phyloP scores from a whole-genome alignment of 2,329 filamentous ascomycete species.

The Alternaria panax region DNA sequence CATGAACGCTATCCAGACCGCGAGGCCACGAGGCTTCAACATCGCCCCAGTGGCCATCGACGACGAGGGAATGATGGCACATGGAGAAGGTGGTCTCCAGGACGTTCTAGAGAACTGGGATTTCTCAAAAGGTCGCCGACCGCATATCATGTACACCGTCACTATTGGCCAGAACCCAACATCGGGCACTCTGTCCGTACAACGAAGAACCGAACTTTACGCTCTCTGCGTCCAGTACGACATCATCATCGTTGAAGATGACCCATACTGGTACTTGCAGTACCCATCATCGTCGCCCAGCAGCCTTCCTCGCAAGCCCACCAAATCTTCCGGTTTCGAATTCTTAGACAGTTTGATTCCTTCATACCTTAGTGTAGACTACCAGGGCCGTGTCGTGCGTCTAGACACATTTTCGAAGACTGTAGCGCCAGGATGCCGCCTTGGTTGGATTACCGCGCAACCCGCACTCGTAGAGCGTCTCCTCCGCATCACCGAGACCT shows the following conservation, averaged over 20 bases:
- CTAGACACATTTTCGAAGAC: constrained; percentile 96
- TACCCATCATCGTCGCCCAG: constrained; percentile 72
- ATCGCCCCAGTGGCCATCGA: constrained; percentile 79
- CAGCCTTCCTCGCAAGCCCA: constrained; percentile 46
- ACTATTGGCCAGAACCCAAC: constrained; percentile 94
- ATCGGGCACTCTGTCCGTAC: constrained; percentile 74
- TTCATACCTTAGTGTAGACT: constrained; percentile 81
- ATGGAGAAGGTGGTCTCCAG: constrained; percentile 75
- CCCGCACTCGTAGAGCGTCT: constrained; percentile 79
- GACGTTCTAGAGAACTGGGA: constrained; percentile 88
- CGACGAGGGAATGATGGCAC: constrained; percentile 77
- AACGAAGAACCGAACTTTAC: constrained; percentile 81
- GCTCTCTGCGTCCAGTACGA: constrained; percentile 82
- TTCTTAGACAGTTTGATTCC: constrained; percentile 86
- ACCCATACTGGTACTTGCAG: constrained; percentile 95
- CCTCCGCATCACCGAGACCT: constrained; percentile 74
- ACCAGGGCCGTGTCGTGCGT: constrained; percentile 85
- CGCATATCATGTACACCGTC: constrained; percentile 88
- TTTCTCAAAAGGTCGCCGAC: constrained; percentile 72
- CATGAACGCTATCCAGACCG: constrained; percentile 75
- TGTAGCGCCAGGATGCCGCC: constrained; percentile 83
- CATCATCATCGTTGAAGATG: constrained; percentile 90
- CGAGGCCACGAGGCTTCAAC: constrained; percentile 72
- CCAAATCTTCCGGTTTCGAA: constrained; percentile 68
- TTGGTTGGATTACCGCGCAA: constrained; percentile 91